These are phyloP conservation scores for Microsporum canis DNA, from an alignment of 2,329 filamentous ascomycete genomes.

Conservation along the genomic window DNA sequence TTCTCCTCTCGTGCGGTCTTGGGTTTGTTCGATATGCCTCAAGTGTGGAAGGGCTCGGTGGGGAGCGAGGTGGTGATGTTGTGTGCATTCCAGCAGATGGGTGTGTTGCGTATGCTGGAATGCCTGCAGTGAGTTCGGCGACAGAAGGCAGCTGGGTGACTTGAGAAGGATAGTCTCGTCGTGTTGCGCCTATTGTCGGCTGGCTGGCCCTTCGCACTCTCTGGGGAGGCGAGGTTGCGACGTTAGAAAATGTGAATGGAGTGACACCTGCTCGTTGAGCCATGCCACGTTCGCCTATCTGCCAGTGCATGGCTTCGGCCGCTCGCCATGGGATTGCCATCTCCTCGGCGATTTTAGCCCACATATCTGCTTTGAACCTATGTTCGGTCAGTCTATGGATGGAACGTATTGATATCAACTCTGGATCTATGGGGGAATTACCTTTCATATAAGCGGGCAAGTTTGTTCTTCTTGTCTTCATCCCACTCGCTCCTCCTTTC, in stretches of 20 bases:
- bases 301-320: conserved; percentile 97
- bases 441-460: conserved; percentile 90
- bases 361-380: conserved; percentile 97
- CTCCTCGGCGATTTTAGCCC: conserved; percentile 88
- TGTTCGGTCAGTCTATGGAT: not conserved
- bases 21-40: conserved; percentile 4
- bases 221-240: conserved; percentile 41
- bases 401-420: not conserved
- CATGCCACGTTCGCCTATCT: conserved; percentile 88
- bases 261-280: conserved; percentile 57
- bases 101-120: conserved; percentile 34
- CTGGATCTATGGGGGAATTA: conserved; percentile 32
- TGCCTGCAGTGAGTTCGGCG: conserved; percentile 37
- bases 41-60: not conserved
- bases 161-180: not conserved
- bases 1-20: conserved; percentile 4
- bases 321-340: conserved; percentile 93
- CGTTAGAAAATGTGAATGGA: conserved; percentile 61
- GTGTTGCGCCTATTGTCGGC: conserved; percentile 18
- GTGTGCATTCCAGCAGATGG: conserved; percentile 11
- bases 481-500: conserved; percentile 91
- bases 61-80: conserved; percentile 1
- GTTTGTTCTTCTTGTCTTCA: conserved; percentile 93
- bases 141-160: conserved; percentile 32
- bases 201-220: conserved; percentile 25